A percentile compares a stretch with the other conserved stretches of the same genome.
Evolutionary conservation across 768 basidiomycete genomes (phyloP).

Genomic region (Phallus indusiatus): DNA sequence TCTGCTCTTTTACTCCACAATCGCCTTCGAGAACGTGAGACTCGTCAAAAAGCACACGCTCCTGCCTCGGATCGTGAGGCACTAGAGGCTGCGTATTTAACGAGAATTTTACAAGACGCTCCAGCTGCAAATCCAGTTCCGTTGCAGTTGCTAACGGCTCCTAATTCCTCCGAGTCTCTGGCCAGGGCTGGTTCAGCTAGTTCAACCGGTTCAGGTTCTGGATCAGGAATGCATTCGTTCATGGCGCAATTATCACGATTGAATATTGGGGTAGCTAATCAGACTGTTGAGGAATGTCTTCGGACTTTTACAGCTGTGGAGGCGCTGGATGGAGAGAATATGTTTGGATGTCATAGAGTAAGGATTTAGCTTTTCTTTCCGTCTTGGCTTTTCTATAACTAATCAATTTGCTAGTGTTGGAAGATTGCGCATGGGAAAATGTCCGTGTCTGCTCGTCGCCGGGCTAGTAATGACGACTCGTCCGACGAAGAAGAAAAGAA

Average conservation of each 20-base stretch:
- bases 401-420: constrained; percentile 64
- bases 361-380: neutral
- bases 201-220: constrained; percentile 5
- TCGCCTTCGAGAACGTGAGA: neutral
- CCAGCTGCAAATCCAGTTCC: constrained; percentile 32
- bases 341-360: constrained; percentile 67
- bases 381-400: neutral
- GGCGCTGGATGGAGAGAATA: constrained; percentile 86
- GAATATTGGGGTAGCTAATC: constrained; percentile 27
- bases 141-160: constrained; percentile 40
- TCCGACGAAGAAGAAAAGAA: constrained; percentile 17
- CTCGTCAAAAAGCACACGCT: neutral
- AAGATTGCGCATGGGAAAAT: constrained; percentile 63
- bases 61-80: constrained; percentile 39
- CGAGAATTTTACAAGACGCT: constrained; percentile 58
- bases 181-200: constrained; percentile 15
- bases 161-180: constrained; percentile 14
- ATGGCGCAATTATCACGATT: constrained; percentile 33
- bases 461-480: constrained; percentile 16
- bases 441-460: constrained; percentile 9
- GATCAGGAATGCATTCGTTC: neutral
- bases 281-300: constrained; percentile 69
- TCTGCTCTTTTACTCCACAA: neutral
- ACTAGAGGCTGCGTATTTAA: constrained; percentile 56
- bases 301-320: constrained; percentile 90